A percentile compares a stretch with the other conserved stretches of the same genome.
Evolutionary conservation across 2,329 filamentous ascomycete species (phyloP).

Genomic region (Penicillium sp.): DNA sequence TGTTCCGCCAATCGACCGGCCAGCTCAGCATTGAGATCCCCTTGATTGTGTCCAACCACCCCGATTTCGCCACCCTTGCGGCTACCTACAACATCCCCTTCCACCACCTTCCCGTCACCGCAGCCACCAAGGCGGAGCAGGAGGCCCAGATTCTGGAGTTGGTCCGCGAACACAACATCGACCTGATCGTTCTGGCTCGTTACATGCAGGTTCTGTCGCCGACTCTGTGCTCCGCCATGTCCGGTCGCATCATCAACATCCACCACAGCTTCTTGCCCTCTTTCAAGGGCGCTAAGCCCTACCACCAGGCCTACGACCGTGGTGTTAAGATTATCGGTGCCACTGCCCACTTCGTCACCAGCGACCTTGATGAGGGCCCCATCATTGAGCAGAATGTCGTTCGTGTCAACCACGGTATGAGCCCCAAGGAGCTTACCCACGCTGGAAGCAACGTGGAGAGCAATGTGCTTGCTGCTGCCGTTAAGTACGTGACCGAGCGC

Average conservation of each 20-base stretch:
- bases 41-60: slow-evolving; percentile 79
- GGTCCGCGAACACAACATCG: slow-evolving; percentile 67
- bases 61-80: slow-evolving; percentile 69
- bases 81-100: slow-evolving; percentile 75
- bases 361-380: slow-evolving; percentile 80
- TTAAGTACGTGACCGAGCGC: slow-evolving; percentile 81
- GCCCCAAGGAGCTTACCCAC: slow-evolving; percentile 72
- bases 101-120: slow-evolving; percentile 76
- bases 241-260: slow-evolving; percentile 87
- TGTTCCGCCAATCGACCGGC: slow-evolving; percentile 74
- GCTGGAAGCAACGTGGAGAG: slow-evolving; percentile 84
- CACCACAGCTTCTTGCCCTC: slow-evolving; percentile 84
- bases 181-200: slow-evolving; percentile 77
- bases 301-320: slow-evolving; percentile 83
- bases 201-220: slow-evolving; percentile 88
- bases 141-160: slow-evolving; percentile 71
- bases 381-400: slow-evolving; percentile 85
- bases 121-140: slow-evolving; percentile 74
- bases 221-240: slow-evolving; percentile 73
- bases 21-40: slow-evolving; percentile 76
- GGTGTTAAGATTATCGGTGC: slow-evolving; percentile 89
- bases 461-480: slow-evolving; percentile 76
- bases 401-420: slow-evolving; percentile 75
- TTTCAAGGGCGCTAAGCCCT: slow-evolving; percentile 87
- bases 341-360: slow-evolving; percentile 83